Base-by-base conservation (phyloP, 495 filamentous ascomycete genomes). In the Cairneyella variabilis region DNA sequence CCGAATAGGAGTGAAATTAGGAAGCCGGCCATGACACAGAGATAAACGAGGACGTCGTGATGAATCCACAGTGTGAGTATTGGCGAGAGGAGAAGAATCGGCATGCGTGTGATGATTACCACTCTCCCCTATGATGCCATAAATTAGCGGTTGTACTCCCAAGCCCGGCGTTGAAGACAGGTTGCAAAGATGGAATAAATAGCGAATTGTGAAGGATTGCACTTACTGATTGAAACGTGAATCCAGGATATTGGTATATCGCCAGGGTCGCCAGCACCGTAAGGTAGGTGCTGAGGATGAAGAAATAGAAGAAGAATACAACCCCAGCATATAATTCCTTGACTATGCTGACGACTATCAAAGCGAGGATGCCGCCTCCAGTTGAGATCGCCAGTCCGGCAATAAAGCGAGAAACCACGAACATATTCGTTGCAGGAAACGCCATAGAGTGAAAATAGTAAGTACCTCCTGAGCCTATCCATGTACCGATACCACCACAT, bases 371-470 rank as follows among this genome's bases (percentile, higher is more conserved):
- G 7, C 74, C 76, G 41, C 61, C 64, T 4, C 69, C 72, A 14
- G 79, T 43, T 5, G 73, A 75, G 49, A 84, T 73, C 4, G 78
- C 76, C 46, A 84, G 66, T 42, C 80, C 80, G n/a, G 76, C 79
- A 58, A 80, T 71, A 12, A 84, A 63, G 22, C 80, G 71, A 21
- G 77, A 78, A 2, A 83, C 63, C n/a, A 84, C 72, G 49, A 83
- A 83, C 71, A 82, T 77, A 42, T 82, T 83, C 34, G 78, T 77
- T 8, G 79, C 80, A 8, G 77, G 72, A 59, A 83, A 84, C 0
- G 78, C 79, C 71, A 77, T 81, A 5, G 75, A 76, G 28, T 78
- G 71, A n/a, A 84, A 71, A 57, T 84, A 84, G 65, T 83, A 84
- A 1, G 73, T 76, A 0, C 80, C 80, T 44, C 79, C 79, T 39